These are phyloP conservation scores for Phoma sp. DNA, from an alignment of 2,329 filamentous ascomycete species.

Conservation along the genomic window DNA sequence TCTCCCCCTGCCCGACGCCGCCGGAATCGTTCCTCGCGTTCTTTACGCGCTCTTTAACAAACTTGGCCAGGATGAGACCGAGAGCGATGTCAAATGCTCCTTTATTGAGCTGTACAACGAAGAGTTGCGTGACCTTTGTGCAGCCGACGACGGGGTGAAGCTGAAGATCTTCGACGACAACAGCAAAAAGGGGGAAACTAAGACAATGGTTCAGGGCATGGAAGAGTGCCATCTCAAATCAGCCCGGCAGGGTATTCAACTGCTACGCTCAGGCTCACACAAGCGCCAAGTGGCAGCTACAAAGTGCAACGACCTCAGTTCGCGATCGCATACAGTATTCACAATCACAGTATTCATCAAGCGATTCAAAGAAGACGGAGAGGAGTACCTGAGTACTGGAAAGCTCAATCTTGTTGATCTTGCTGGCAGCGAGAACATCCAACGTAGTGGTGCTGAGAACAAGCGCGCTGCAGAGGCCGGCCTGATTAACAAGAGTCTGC, in stretches of 20 bases:
- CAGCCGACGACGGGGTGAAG: slow-evolving; percentile 80
- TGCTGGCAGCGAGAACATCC: slow-evolving; percentile 97
- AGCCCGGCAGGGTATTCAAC: slow-evolving; percentile 82
- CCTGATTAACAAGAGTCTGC: slow-evolving; percentile 95
- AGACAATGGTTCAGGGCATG: slow-evolving; percentile 94
- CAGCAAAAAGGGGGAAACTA: slow-evolving; percentile 80
- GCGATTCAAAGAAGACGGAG: slow-evolving; percentile 77
- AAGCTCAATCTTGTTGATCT: slow-evolving; percentile 97
- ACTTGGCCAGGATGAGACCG: slow-evolving; percentile 75
- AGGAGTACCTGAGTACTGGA: slow-evolving; percentile 87
- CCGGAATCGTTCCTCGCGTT: slow-evolving; percentile 93
- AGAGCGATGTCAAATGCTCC: slow-evolving; percentile 93
- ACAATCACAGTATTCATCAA: slow-evolving; percentile 94
- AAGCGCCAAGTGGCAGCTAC: slow-evolving; percentile 98
- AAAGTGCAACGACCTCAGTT: slow-evolving; percentile 99
- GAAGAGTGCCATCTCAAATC: slow-evolving; percentile 92
- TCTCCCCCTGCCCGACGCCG: slow-evolving; percentile 85
- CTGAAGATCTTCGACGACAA: slow-evolving; percentile 94
- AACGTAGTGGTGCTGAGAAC: slow-evolving; percentile 95
- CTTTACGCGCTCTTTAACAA: slow-evolving; percentile 86
- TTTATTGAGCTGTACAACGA: slow-evolving; percentile 99
- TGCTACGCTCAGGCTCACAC: slow-evolving; percentile 86
- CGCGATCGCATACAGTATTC: slow-evolving; percentile 95
- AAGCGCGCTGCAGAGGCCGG: slow-evolving; percentile 96
- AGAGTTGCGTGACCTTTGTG: slow-evolving; percentile 87